Evolutionary conservation across 192 early-diverging fungal genomes (phyloP).

Genomic region (Phycomyces blakesleeanus): DNA sequence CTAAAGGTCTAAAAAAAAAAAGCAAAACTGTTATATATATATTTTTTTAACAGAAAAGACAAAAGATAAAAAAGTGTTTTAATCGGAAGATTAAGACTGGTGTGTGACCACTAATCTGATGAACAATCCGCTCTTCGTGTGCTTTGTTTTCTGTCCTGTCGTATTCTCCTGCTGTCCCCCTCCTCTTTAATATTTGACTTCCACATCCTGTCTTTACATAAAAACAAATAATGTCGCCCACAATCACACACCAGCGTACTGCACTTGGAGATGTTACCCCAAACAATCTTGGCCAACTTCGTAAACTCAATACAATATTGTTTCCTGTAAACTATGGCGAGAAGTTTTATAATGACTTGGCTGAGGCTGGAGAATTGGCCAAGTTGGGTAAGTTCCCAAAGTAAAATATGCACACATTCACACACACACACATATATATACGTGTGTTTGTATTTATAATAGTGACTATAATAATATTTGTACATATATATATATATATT

Average conservation of each 20-base stretch:
- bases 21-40: too few relatives aligned
- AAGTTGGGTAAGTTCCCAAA: constrained; percentile 51
- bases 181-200: too few relatives aligned
- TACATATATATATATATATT: constrained; percentile 1
- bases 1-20: too few relatives aligned
- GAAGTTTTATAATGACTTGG: constrained; percentile 73
- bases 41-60: too few relatives aligned
- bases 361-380: constrained; percentile 64
- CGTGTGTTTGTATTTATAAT: constrained; percentile 6
- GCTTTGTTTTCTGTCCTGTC: too few relatives aligned
- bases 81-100: too few relatives aligned
- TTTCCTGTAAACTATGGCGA: constrained; percentile 87
- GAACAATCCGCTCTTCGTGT: too few relatives aligned
- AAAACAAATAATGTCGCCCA: constrained; percentile 6
- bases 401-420: not conserved
- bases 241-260: constrained; percentile 26
- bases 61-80: too few relatives aligned
- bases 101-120: too few relatives aligned
- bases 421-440: not conserved
- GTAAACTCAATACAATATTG: constrained; percentile 68
- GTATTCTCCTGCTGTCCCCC: too few relatives aligned
- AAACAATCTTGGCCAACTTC: constrained; percentile 66
- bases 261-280: constrained; percentile 51
- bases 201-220: too few relatives aligned
- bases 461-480: too few relatives aligned